phyloP scores from a whole-genome alignment of 179 eudicot genomes.

The Drosera spatulata region DNA sequence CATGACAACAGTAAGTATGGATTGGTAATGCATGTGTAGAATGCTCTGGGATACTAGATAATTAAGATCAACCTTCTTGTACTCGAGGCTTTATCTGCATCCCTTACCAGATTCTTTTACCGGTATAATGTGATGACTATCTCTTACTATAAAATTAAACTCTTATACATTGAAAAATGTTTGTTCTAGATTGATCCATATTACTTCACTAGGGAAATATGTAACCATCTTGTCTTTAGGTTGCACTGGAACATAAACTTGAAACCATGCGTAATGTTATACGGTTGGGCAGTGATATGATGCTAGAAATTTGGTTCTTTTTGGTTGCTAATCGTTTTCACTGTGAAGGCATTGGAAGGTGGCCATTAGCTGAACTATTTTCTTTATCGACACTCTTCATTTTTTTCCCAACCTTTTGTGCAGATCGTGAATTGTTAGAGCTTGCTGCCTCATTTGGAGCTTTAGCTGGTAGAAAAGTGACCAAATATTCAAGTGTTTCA shows the following conservation, averaged over 20 bases:
- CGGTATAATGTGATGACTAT: too few relatives aligned
- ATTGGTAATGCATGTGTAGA: background rate
- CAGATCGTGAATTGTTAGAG: conserved; percentile 70
- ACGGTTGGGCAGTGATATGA: background rate
- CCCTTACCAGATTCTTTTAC: background rate
- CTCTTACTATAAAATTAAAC: too few relatives aligned
- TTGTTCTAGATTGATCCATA: too few relatives aligned
- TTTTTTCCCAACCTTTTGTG: conserved; percentile 5
- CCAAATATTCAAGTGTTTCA: conserved; percentile 55
- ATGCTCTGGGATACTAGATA: background rate
- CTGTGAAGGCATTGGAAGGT: background rate
- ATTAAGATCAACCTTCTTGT: background rate
- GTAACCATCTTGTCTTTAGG: too few relatives aligned
- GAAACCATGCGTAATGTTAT: too few relatives aligned
- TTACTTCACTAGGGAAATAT: too few relatives aligned
- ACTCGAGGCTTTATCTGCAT: background rate
- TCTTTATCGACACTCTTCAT: background rate
- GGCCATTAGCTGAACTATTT: background rate
- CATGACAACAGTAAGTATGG: conserved; percentile 55
- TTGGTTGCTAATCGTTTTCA: background rate
- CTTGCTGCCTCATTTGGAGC: conserved; percentile 74
- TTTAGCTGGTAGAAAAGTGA: conserved; percentile 58
- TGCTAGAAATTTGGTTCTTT: background rate
- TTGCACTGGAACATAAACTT: too few relatives aligned
- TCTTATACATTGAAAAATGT: too few relatives aligned